Conservation (phyloP, 139 green algal species). For the Chlorella sp. region DNA sequence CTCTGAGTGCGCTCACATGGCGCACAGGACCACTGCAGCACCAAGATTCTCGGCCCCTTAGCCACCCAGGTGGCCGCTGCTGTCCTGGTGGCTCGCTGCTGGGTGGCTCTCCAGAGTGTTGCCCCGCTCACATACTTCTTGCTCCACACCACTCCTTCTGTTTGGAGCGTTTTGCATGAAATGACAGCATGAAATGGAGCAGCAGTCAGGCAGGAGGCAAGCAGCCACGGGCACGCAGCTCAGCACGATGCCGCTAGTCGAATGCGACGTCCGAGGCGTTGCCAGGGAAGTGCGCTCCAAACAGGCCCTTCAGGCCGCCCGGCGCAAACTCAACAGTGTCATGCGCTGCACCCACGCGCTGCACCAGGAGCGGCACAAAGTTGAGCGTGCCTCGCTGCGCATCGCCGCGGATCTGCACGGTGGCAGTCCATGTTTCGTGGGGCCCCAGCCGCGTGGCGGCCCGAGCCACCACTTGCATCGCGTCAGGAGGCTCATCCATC, state of each 20-base stretch:
- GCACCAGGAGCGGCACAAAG: constrained; percentile 27
- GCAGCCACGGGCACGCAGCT: neutral
- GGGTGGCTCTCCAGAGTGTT: no score
- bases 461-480: neutral
- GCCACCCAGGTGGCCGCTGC: no score
- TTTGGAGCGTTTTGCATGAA: no score
- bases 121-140: no score
- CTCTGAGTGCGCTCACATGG: no score
- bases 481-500: constrained; percentile 2
- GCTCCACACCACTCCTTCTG: no score
- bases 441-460: neutral
- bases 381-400: constrained; percentile 12
- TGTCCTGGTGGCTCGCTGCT: no score
- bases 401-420: constrained; percentile 15
- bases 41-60: neutral
- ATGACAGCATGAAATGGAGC: neutral
- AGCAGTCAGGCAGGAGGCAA: neutral
- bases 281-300: constrained; percentile 1
- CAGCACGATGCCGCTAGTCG: neutral
- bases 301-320: neutral
- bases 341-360: constrained; percentile 1
- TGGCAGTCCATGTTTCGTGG: constrained; percentile 18
- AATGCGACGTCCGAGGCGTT: neutral
- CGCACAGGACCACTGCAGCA: no score
- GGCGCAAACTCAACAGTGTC: constrained; percentile 5